Conservation (phyloP, 805 yeast species). For the Wickerhamomyces chambardii region DNA sequence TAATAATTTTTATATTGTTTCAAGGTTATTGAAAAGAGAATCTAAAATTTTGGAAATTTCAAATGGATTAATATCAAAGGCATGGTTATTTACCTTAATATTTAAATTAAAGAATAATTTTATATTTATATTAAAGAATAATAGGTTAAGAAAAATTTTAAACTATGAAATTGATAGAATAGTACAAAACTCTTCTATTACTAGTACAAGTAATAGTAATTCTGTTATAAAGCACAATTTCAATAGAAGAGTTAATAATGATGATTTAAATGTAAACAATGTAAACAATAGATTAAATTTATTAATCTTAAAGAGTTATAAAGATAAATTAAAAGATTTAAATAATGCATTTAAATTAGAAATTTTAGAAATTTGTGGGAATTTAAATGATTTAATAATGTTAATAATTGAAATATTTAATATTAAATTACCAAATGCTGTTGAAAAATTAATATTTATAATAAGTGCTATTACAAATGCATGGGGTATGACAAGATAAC, state of each 20-base stretch:
- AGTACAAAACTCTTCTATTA: background rate
- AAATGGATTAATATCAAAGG: slow-evolving; percentile 5
- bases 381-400: slow-evolving; percentile 9
- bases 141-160: slow-evolving; percentile 2
- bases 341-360: slow-evolving; percentile 3
- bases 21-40: slow-evolving; percentile 6
- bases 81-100: slow-evolving; percentile 11
- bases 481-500: slow-evolving; percentile 7
- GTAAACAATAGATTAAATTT: background rate
- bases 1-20: slow-evolving; percentile 10
- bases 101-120: slow-evolving; percentile 6
- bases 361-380: slow-evolving; percentile 5
- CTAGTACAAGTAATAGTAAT: slow-evolving; percentile 1
- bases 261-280: too few species aligned
- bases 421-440: slow-evolving; percentile 4
- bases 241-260: too few species aligned
- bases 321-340: slow-evolving; percentile 4
- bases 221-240: too few species aligned
- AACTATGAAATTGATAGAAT: slow-evolving; percentile 5
- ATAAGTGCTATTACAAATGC: slow-evolving; percentile 10
- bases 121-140: slow-evolving; percentile 1
- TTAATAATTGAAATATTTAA: slow-evolving; percentile 9
- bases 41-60: slow-evolving; percentile 2
- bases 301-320: slow-evolving; percentile 6
- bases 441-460: slow-evolving; percentile 7